Evolutionary conservation across 139 green algal species (phyloP).

Genomic region (Coelastrella sp.): DNA sequence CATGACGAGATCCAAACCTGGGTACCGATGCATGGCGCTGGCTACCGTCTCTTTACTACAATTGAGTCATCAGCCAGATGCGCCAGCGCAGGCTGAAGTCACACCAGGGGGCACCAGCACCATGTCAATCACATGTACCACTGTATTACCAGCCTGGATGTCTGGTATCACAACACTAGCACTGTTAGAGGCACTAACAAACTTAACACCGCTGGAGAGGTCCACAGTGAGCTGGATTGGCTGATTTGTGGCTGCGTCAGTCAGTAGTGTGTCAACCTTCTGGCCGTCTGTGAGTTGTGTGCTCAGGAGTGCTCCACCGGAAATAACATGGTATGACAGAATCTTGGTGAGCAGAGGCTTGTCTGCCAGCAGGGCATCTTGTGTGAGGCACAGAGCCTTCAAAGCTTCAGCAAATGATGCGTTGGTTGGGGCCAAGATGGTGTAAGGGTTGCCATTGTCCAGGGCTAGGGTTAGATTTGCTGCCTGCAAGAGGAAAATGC

Average conservation of each 20-base stretch:
- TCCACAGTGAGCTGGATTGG: neutral
- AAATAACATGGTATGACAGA: conserved; percentile 31
- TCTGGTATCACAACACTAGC: neutral
- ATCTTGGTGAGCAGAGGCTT: conserved; percentile 5
- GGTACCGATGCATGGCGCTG: no score
- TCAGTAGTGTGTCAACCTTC: neutral
- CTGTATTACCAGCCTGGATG: neutral
- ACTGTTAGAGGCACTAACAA: neutral
- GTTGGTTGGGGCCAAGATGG: conserved; percentile 24
- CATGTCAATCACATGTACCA: neutral
- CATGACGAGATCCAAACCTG: no score
- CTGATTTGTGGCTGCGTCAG: neutral
- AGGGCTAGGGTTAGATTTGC: no score
- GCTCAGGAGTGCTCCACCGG: neutral
- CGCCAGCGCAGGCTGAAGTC: no score
- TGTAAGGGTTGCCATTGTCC: neutral
- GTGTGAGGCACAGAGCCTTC: neutral
- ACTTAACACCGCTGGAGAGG: neutral
- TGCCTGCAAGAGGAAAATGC: no score
- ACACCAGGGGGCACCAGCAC: no score
- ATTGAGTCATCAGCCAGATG: no score
- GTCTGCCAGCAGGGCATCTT: conserved; percentile 1
- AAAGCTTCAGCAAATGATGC: neutral
- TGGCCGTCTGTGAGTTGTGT: neutral
- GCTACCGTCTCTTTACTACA: no score